Evolutionary conservation across 73 alveolate species (phyloP).

Genomic region (Tetrahymena borealis): DNA sequence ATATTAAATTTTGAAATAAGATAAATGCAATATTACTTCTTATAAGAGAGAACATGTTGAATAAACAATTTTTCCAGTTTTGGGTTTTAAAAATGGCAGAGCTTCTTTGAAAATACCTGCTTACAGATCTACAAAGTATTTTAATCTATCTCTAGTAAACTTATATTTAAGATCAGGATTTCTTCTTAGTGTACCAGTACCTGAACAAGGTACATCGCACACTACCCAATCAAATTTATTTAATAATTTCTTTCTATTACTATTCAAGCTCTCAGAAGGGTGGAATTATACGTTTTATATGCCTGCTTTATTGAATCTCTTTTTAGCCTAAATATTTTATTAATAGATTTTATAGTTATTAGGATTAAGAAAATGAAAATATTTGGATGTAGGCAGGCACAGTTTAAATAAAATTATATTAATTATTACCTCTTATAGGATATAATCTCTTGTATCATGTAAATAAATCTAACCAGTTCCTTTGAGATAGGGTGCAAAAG

Average conservation of each 20-base stretch:
- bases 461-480: constrained; percentile 33
- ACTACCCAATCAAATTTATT: constrained; percentile 73
- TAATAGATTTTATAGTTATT: constrained; percentile 39
- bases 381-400: too few species aligned
- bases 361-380: too few species aligned
- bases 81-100: constrained; percentile 35
- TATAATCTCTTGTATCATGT: constrained; percentile 46
- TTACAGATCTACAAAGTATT: constrained; percentile 47
- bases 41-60: constrained; percentile 53
- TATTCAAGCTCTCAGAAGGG: constrained; percentile 41
- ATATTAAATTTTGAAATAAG: background rate
- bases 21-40: background rate
- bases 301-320: constrained; percentile 68
- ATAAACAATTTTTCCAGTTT: constrained; percentile 63
- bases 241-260: constrained; percentile 15
- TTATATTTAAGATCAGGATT: constrained; percentile 78
- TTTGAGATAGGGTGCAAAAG: constrained; percentile 45
- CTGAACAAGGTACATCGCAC: constrained; percentile 78
- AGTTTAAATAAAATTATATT: background rate
- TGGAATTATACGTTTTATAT: constrained; percentile 42
- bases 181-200: constrained; percentile 73
- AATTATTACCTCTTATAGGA: background rate
- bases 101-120: constrained; percentile 52
- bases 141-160: constrained; percentile 46
- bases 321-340: constrained; percentile 46